These are phyloP conservation scores for Pichia rugopelliculosa DNA, from an alignment of 805 yeast species.

Conservation along the genomic window DNA sequence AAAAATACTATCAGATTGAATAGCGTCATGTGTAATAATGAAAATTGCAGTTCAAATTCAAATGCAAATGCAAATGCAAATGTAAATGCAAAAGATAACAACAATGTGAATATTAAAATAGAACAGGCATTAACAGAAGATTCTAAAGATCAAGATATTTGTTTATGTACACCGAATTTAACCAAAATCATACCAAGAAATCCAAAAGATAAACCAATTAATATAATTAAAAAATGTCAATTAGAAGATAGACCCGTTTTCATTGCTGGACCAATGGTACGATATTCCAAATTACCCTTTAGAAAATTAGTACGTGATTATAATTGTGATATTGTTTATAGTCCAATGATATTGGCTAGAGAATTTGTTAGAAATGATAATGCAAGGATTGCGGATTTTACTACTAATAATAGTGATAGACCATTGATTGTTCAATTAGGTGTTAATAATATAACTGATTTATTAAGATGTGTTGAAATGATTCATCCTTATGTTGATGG, in stretches of 20 bases:
- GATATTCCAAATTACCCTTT: conserved; percentile 91
- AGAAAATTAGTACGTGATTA: conserved; percentile 71
- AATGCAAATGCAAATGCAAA: too few relatives aligned
- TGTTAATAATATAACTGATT: conserved; percentile 73
- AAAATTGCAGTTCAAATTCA: not conserved
- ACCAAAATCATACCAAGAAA: conserved; percentile 25
- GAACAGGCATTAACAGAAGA: not conserved
- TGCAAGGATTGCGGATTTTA: conserved; percentile 80
- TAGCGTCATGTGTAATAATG: not conserved
- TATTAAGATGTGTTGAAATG: conserved; percentile 78
- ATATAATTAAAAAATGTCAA: conserved; percentile 41
- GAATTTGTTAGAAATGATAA: conserved; percentile 81
- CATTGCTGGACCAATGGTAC: conserved; percentile 92
- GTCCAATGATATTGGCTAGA: conserved; percentile 95
- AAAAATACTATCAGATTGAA: not conserved
- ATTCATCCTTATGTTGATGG: conserved; percentile 90
- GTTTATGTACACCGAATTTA: conserved; percentile 12
- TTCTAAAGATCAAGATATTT: not conserved
- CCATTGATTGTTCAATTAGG: conserved; percentile 88
- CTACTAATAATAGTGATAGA: conserved; percentile 64
- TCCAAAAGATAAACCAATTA: conserved; percentile 44
- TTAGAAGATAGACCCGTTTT: conserved; percentile 47
- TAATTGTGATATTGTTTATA: conserved; percentile 74
- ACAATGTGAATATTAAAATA: not conserved
- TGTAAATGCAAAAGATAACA: not conserved